Base-by-base conservation (phyloP, 1,284 basidiomycete species). In the Cerrena zonata region DNA sequence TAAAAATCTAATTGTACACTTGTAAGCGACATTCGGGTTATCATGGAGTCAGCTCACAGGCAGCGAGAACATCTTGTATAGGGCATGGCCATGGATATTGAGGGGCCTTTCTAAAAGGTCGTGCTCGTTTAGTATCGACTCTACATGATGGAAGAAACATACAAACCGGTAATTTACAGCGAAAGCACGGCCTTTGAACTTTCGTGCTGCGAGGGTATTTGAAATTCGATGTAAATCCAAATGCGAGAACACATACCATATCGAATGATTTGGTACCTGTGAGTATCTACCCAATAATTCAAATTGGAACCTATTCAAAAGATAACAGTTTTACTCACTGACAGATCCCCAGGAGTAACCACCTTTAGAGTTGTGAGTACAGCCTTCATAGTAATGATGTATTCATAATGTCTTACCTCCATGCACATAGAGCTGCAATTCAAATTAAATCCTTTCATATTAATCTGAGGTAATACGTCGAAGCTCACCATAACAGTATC, bases 81-180 rank as follows among this genome's bases (percentile, higher is more conserved):
- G 88, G 84, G 63, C 90, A 93, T 0, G 91, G 91, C 79, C 89
- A 94, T 2, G 91, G 91, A 58, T 90, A 91, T 64, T 91, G 89
- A 1, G 90, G 89, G 1, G 89, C 83, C 67, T 89, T 88, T 26
- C 79, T 79, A 53, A 2, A 45, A 10, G 5, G 11, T 45, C 18
- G 18, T 40, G 22, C 2, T 41, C 36, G 30, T 37, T 69, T 65
- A 2, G 61, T 49, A 50, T 76, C 68, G 0, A 72, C 62, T 53
- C 41, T 41, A 22, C 24, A 45, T 19, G 40, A 49, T 21, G 27
- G 19, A 11, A 15, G 21, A 43, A 11, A 30, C n/a, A 40, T 56
- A 34, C 60, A 42, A 46, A 76, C 77, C 78, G 65, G 58, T 80
- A 79, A 53, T 80, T 82, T 42, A 80, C 76, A 15, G 79, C 73